These are phyloP conservation scores for Neoscytalidium dimidiatum DNA, from an alignment of 2,329 filamentous ascomycete genomes.

Conservation along the genomic window DNA sequence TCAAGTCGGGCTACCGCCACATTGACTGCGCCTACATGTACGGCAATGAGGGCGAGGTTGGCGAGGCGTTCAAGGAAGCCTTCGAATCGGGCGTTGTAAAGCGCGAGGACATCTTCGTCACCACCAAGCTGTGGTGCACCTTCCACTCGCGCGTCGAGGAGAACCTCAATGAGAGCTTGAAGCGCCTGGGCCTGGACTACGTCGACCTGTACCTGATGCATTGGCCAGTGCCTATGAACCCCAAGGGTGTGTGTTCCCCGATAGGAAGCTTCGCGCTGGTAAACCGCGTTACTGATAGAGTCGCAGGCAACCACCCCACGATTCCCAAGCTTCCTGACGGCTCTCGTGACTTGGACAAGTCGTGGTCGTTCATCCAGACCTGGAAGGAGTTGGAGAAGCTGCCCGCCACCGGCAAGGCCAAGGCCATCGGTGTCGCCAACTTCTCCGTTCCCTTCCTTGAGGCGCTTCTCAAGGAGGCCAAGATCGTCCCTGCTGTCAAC, in stretches of 20 bases:
- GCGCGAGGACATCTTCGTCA: slow-evolving; percentile 86
- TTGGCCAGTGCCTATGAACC: slow-evolving; percentile 82
- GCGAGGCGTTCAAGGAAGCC: slow-evolving; percentile 74
- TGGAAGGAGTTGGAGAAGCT: slow-evolving; percentile 77
- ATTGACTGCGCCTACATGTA: slow-evolving; percentile 69
- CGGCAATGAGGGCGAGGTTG: slow-evolving; percentile 78
- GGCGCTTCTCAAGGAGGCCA: slow-evolving; percentile 58
- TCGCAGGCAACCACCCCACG: slow-evolving; percentile 64
- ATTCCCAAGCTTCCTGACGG: slow-evolving; percentile 77
- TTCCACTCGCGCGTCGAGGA: slow-evolving; percentile 71
- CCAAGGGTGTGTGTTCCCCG: slow-evolving; percentile 57
- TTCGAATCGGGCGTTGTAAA: slow-evolving; percentile 80
- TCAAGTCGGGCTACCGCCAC: slow-evolving; percentile 52
- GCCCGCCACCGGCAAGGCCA: slow-evolving; percentile 45
- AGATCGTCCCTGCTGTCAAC: slow-evolving; percentile 67
- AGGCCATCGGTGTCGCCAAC: slow-evolving; percentile 54
- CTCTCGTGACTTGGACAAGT: slow-evolving; percentile 68
- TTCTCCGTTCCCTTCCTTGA: slow-evolving; percentile 51
- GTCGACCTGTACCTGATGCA: slow-evolving; percentile 82
- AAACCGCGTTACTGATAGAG: slow-evolving; percentile 25
- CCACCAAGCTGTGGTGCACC: slow-evolving; percentile 85
- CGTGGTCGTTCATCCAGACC: slow-evolving; percentile 71
- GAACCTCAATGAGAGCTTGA: slow-evolving; percentile 71
- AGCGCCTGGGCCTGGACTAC: slow-evolving; percentile 74
- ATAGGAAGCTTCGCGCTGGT: background rate